Base-by-base conservation (phyloP, 768 basidiomycete species). In the Mycena epipterygia region DNA sequence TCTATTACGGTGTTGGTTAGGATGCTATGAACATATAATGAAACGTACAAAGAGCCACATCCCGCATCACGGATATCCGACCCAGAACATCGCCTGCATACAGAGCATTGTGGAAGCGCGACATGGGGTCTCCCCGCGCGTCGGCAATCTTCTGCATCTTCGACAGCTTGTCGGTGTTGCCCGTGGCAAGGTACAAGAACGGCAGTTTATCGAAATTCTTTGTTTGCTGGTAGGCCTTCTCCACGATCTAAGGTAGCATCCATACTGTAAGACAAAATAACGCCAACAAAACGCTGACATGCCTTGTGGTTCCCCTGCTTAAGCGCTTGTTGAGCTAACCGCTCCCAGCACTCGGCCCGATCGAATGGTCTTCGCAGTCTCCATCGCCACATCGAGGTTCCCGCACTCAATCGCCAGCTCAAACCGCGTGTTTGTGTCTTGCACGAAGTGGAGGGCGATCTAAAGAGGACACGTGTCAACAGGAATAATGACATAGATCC, bases 111-210 rank as follows among this genome's bases (percentile, higher is more conserved):
- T 99, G 98, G 89, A 99, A 99, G 51, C 95, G 89, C 19, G 97
- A 97, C 97, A 99, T 99, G 25, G 96, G 95, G 77, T 99, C 95
- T 0, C 96, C 96, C 64, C 98, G 88, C 58, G 95, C 95, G 77
- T 95, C 92, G 0, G 98, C 97, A 74, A 99, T 99, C 82, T 95
- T 96, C 81, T 97, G 95, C 98, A 99, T 99, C 85, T 98, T 99
- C 3, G 87, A 86, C n/a, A 99, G 83, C 77, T 98, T 98, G 73
- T 98, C 97, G 17, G 87, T 86, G 82, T 95, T 96, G 53, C 98
- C 98, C 39, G 95, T 96, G 32, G 95, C 88, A 64, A 99, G 89
- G 80, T 99, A 99, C 69, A 99, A 86, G 91, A 99, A 99, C 2
- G 98, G 99, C 61, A 99, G 86, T 66, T 94, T 93, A 80, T 99